These are phyloP conservation scores for Chaetomiaceae sp. DNA, from an alignment of 2,329 filamentous ascomycete species.

Conservation along the genomic window DNA sequence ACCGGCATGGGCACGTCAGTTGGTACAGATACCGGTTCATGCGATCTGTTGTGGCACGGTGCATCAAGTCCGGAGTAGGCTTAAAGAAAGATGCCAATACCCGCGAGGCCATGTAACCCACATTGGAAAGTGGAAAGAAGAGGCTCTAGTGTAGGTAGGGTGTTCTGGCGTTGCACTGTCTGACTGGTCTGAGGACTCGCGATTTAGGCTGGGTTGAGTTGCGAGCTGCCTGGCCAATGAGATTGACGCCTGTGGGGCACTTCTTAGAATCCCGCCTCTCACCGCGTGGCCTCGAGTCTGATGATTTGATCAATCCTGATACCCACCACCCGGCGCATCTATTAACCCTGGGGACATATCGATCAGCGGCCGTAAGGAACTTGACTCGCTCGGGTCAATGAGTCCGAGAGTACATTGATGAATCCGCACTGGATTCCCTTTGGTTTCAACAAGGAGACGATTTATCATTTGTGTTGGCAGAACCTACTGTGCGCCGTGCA, in stretches of 20 bases:
- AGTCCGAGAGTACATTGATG: too few species aligned
- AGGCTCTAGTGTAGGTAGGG: background rate
- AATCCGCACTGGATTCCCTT: too few species aligned
- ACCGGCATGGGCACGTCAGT: too few species aligned
- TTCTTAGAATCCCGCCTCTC: background rate
- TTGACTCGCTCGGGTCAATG: too few species aligned
- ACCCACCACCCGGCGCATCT: constrained; percentile 1
- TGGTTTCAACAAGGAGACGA: too few species aligned
- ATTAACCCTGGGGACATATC: constrained; percentile 4
- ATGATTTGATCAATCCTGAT: background rate
- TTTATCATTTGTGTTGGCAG: too few species aligned
- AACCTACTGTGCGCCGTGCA: too few species aligned
- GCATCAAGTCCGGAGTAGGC: too few species aligned
- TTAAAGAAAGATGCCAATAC: too few species aligned
- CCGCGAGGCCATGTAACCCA: background rate
- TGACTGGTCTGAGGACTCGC: constrained; percentile 7
- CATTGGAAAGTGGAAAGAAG: background rate
- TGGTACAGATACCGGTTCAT: too few species aligned
- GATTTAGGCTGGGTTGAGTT: constrained; percentile 19
- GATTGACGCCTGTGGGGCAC: constrained; percentile 3
- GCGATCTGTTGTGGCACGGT: too few species aligned
- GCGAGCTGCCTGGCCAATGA: constrained; percentile 10
- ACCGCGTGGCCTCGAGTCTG: background rate
- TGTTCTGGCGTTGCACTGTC: constrained; percentile 10
- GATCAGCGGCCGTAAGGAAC: constrained; percentile 7